A percentile compares a stretch with the other conserved stretches of the same genome.
phyloP scores from a whole-genome alignment of 495 filamentous ascomycete genomes.

The Penicillium macrosclerotiorum region DNA sequence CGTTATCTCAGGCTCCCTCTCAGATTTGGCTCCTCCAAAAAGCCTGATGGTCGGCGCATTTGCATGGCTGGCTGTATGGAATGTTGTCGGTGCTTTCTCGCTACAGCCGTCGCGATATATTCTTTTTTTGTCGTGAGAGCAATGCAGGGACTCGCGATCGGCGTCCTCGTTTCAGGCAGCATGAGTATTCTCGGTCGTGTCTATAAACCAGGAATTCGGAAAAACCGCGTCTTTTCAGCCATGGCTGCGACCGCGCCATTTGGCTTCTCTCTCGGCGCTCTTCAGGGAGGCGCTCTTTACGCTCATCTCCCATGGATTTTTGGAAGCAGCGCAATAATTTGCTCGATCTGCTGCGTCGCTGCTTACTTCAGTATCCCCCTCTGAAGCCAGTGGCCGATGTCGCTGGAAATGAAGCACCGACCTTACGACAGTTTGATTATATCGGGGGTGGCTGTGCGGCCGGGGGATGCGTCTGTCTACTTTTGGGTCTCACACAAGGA shows the following conservation, averaged over 20 bases:
- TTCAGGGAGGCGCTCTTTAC: constrained; percentile 26
- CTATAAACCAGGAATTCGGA: constrained; percentile 29
- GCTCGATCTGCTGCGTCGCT: constrained; percentile 13
- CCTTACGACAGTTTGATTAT: constrained; percentile 26
- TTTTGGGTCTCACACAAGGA: constrained; percentile 30
- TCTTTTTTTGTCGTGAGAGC: constrained; percentile 30
- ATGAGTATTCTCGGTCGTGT: constrained; percentile 33
- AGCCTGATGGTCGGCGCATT: constrained; percentile 41
- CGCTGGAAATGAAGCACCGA: constrained; percentile 19
- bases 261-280: constrained; percentile 24
- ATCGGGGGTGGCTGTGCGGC: constrained; percentile 24
- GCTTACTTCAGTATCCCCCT: constrained; percentile 24
- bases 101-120: constrained; percentile 30
- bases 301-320: constrained; percentile 30
- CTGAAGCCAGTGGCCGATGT: constrained; percentile 23
- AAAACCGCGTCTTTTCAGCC: constrained; percentile 28
- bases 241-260: constrained; percentile 28
- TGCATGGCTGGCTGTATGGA: constrained; percentile 40
- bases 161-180: constrained; percentile 24
- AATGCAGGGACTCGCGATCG: constrained; percentile 30
- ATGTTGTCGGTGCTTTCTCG: constrained; percentile 36
- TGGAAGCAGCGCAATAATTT: constrained; percentile 28
- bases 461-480: constrained; percentile 27
- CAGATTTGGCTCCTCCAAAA: constrained; percentile 42
- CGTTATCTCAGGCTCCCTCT: constrained; percentile 41